These are phyloP conservation scores for Calonectria hongkongensis DNA, from an alignment of 2,329 filamentous ascomycete genomes.

Conservation along the genomic window DNA sequence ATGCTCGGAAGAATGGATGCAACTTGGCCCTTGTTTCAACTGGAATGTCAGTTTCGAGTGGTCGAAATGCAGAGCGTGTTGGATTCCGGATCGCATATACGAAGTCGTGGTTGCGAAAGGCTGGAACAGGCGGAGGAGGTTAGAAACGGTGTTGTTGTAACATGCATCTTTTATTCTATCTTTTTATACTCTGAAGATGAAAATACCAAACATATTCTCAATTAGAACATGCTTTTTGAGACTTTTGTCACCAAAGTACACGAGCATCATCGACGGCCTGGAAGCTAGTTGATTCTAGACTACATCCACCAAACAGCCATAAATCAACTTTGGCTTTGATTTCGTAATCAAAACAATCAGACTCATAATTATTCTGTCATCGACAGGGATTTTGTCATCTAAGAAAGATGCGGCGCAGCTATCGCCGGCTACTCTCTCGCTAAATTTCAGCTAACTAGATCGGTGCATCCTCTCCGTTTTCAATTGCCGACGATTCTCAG, in stretches of 20 bases:
- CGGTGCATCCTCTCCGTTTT: background rate
- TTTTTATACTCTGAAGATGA: background rate
- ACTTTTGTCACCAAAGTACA: too few species aligned
- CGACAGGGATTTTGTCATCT: too few species aligned
- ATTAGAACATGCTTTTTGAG: too few species aligned
- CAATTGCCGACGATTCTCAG: background rate
- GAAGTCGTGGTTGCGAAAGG: background rate
- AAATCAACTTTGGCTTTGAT: too few species aligned
- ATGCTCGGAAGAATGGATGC: background rate
- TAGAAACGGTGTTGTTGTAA: background rate
- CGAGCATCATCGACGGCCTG: too few species aligned
- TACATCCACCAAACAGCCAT: too few species aligned
- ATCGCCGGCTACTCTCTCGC: background rate
- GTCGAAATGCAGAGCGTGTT: background rate
- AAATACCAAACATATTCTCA: too few species aligned
- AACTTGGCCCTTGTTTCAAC: background rate
- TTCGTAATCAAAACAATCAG: too few species aligned
- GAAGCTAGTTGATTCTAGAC: too few species aligned
- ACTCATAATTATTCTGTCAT: too few species aligned
- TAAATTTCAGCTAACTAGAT: background rate
- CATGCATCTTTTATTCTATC: background rate
- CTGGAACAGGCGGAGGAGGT: background rate
- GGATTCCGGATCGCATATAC: background rate
- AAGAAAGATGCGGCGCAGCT: too few species aligned
- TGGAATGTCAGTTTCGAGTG: background rate